Percentiles rank a stretch among this genome's conserved stretches.
phyloP scores from a whole-genome alignment of 331 rosid species.

The Saraca asoca region DNA sequence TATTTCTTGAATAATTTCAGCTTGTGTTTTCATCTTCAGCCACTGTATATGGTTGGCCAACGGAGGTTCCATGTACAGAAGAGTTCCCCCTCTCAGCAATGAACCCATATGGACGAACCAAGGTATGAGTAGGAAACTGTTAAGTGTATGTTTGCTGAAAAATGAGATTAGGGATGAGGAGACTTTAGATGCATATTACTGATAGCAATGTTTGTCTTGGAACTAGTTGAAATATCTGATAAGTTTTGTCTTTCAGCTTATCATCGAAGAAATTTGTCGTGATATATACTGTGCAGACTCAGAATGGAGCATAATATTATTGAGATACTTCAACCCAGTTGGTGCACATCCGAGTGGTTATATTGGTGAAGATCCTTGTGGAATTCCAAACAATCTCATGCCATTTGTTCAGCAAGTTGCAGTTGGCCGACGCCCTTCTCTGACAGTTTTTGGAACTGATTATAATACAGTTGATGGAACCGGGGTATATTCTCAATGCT shows the following conservation, averaged over 20 bases:
- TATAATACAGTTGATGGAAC: slow-evolving; percentile 88
- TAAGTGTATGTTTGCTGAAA: neutral
- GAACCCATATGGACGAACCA: slow-evolving; percentile 95
- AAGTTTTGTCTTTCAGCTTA: slow-evolving; percentile 60
- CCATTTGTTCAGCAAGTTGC: slow-evolving; percentile 99
- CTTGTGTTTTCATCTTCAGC: slow-evolving; percentile 99
- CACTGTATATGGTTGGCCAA: slow-evolving; percentile 99
- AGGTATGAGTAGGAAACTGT: slow-evolving; percentile 51
- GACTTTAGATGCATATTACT: neutral
- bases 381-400: slow-evolving; percentile 96
- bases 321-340: slow-evolving; percentile 94
- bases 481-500: slow-evolving; percentile 60
- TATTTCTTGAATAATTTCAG: slow-evolving; percentile 55
- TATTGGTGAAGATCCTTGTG: slow-evolving; percentile 97
- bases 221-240: slow-evolving; percentile 26
- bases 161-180: too few relatives aligned
- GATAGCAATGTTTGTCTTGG: slow-evolving; percentile 15
- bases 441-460: slow-evolving; percentile 86
- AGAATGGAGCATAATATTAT: slow-evolving; percentile 86
- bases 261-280: slow-evolving; percentile 85
- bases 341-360: slow-evolving; percentile 92
- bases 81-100: slow-evolving; percentile 79
- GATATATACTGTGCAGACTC: slow-evolving; percentile 66
- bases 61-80: slow-evolving; percentile 98
- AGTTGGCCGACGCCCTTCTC: slow-evolving; percentile 81